Evolutionary conservation across 495 filamentous ascomycete species (phyloP), one percentile per base, ranked within the genome.

Genomic region (Aspergillus diversus): DNA sequence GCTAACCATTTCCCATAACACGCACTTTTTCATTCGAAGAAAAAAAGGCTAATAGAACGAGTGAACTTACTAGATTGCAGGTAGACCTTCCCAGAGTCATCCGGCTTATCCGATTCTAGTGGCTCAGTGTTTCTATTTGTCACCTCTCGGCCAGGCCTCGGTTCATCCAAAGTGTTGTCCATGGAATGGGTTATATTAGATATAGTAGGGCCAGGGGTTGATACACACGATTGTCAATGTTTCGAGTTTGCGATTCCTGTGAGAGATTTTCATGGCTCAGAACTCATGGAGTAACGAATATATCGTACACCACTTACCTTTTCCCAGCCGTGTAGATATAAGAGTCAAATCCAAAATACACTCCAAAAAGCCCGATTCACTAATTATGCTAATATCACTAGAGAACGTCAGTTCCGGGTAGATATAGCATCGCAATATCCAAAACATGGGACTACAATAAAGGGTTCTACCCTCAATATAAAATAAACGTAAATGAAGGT

Each of bases 131-230:
- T 70, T 52, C 57, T 59, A 32, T 68, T 67, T 15, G 64, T 33
- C 60, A 50, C 61, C 53, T 65, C 70, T 58, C 62, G 53, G 39
- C 58, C 42, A 67, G 67, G 60, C 49, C 64, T 71, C 60, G 68
- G 55, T 47, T 68, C 69, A 50, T 64, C 66, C 56, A 71, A 73
- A 60, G 68, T 74, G 71, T 78, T 69, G 54, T 74, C 72, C 75
- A 77, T 76, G 65, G 72, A 52, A 67, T 60, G 63, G 61, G 71
- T 57, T 58, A 60, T 62, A 48, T 52, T 47, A 56, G 27, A 37
- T 31, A 17, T 27, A 47, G 8, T 27, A 33, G 42, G 11, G 32
- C 32, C 33, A 57, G 33, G 42, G 16, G 4, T 33, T n/a, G 13
- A 11, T 15, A 32, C 32, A 60, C 31, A 31, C 27, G 16, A 33